A percentile compares a stretch with the other conserved stretches of the same genome.
Evolutionary conservation across 768 basidiomycete genomes (phyloP).

Genomic region (Calocybe indica): DNA sequence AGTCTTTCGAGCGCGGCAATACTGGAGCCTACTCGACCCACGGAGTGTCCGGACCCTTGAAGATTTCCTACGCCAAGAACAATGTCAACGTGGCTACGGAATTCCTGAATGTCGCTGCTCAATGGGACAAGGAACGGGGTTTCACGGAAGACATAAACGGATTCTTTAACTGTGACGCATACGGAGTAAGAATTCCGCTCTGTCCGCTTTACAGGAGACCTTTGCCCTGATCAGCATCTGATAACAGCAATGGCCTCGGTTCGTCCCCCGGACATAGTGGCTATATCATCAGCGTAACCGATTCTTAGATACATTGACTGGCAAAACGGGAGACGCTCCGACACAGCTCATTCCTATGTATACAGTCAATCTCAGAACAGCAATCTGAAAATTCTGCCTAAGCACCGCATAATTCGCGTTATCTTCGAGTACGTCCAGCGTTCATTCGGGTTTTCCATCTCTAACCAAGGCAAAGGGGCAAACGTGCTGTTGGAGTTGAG

Average conservation of each 20-base stretch:
- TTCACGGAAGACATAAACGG: slow-evolving; percentile 42
- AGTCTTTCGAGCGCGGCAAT: slow-evolving; percentile 27
- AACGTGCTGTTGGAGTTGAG: slow-evolving; percentile 45
- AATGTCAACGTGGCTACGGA: slow-evolving; percentile 36
- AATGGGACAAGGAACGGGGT: slow-evolving; percentile 43
- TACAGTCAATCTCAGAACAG: slow-evolving; percentile 39
- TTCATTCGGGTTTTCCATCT: not conserved
- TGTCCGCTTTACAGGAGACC: not conserved
- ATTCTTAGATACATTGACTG: slow-evolving; percentile 46
- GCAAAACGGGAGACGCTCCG: slow-evolving; percentile 48
- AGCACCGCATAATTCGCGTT: slow-evolving; percentile 39
- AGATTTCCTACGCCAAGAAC: slow-evolving; percentile 35
- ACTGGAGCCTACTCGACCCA: slow-evolving; percentile 27
- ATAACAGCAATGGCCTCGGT: slow-evolving; percentile 51
- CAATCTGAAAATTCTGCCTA: slow-evolving; percentile 35
- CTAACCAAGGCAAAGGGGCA: slow-evolving; percentile 19
- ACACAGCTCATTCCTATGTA: slow-evolving; percentile 45
- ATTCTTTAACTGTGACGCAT: slow-evolving; percentile 37
- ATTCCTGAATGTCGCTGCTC: slow-evolving; percentile 37
- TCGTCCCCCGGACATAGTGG: slow-evolving; percentile 6
- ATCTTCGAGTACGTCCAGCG: slow-evolving; percentile 37
- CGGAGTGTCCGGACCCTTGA: slow-evolving; percentile 44
- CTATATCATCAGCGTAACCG: not conserved
- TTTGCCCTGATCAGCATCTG: not conserved
- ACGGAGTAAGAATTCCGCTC: slow-evolving; percentile 34